Percentiles rank a stretch among this genome's conserved stretches.
These are phyloP conservation scores for Epichloe sp. DNA, from an alignment of 2,329 filamentous ascomycete genomes.

Conservation along the genomic window DNA sequence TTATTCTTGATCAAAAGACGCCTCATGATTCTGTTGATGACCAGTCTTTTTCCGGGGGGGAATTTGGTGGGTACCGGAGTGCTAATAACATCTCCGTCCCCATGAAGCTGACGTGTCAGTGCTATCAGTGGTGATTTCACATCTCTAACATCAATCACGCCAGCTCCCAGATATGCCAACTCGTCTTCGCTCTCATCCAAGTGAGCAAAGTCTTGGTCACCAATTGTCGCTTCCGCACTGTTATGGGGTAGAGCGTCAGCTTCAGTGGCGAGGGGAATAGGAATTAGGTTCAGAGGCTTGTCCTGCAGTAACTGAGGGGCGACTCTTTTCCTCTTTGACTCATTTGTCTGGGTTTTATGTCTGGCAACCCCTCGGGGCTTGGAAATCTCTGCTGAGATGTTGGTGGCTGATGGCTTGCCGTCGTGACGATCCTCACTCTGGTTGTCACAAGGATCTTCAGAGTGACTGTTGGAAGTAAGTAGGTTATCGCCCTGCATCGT, in stretches of 20 bases:
- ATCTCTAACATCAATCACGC: conserved; percentile 13
- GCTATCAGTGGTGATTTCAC: conserved; percentile 12
- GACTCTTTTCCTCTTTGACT: conserved; percentile 16
- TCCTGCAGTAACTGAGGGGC: conserved; percentile 12
- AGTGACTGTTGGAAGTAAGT: not conserved
- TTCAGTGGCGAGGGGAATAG: conserved; percentile 4
- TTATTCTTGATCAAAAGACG: conserved; percentile 23
- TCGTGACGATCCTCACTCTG: not conserved
- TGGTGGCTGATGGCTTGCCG: not conserved
- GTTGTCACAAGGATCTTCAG: not conserved
- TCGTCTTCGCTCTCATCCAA: conserved; percentile 11
- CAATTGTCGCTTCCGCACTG: not conserved
- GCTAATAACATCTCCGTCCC: conserved; percentile 15
- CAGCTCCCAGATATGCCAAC: conserved; percentile 24
- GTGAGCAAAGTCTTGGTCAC: not conserved
- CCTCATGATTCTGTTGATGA: conserved; percentile 28
- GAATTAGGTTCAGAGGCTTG: not conserved
- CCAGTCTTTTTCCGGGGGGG: conserved; percentile 28
- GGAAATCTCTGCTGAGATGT: not conserved
- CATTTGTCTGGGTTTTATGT: conserved; percentile 10
- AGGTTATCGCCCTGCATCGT: not conserved
- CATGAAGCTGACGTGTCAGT: conserved; percentile 13
- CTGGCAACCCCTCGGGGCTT: not conserved
- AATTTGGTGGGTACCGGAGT: conserved; percentile 15
- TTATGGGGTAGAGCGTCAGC: conserved; percentile 1